Evolutionary conservation across 176 grass and related monocot genomes (phyloP), one percentile per base, ranked within the genome.

Genomic region (Zoysia pacifica): DNA sequence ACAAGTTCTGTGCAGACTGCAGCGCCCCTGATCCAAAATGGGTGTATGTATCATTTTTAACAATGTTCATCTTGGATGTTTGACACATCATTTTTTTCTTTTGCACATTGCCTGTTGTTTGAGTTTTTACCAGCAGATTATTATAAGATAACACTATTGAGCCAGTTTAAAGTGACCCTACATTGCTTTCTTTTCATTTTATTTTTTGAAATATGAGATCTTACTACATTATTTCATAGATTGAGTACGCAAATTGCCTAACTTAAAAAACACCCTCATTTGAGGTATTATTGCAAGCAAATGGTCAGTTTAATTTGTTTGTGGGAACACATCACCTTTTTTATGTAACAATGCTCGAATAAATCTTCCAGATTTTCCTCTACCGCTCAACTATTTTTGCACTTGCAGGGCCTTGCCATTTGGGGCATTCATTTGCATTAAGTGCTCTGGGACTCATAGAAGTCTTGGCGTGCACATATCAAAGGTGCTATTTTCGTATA

Each of bases 381-480:
- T 79, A 53, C 18, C 66, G 65, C 82, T 49, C 82, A 63, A 80
- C 52, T 69, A 7, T 16, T 65, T 50, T 74, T n/a, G 8, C 9
- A 74, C 53, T 72, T 89, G 49, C 75, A 98, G 96, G 70, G 87
- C 90, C 28, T 61, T 93, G 49, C 89, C 84, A 82, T 87, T 94
- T 54, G 96, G 96, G 42, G 88, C 89, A 36, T 95, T 95, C 86
- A 91, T 98, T 80, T 98, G 92, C 76, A 98, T 98, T 62, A 98
- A 93, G 79, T 95, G 96, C 79, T 98, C 92, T 54, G 92, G 96
- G 79, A 89, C 89, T 67, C 96, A 98, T 73, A 93, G 92, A 89
- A 95, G 92, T 79, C 92, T 98, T 44, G 96, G 96, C 18, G 92
- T 93, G 40, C 96, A 98, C 84, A 98, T 98, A 89, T 94, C 96